Percentiles rank a stretch among this genome's conserved stretches.
Evolutionary conservation across 768 basidiomycete genomes (phyloP).

Genomic region (Fistulinella prunicolor): DNA sequence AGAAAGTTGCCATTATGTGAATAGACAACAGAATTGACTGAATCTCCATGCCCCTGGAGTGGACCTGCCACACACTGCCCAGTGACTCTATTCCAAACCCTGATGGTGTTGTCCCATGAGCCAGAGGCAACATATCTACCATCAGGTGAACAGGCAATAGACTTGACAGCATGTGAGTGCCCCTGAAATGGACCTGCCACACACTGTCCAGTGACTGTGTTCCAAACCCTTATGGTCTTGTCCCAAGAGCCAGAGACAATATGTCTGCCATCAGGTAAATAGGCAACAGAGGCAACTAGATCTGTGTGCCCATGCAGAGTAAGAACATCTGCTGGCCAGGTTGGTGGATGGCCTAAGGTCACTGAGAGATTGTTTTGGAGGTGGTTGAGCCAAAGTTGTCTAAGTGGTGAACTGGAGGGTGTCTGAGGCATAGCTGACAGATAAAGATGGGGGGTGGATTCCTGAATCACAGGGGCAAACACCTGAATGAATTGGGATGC

Average conservation of each 20-base stretch:
- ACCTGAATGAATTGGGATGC: neutral
- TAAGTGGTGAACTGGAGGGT: neutral
- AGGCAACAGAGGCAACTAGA: conserved; percentile 5
- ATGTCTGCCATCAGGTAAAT: conserved; percentile 16
- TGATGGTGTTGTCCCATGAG: conserved; percentile 23
- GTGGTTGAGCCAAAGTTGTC: neutral
- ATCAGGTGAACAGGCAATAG: conserved; percentile 19
- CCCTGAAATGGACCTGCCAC: neutral
- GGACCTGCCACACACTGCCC: conserved; percentile 19
- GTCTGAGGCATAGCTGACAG: neutral
- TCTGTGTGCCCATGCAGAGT: conserved; percentile 12
- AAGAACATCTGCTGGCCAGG: neutral
- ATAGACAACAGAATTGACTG: conserved; percentile 11
- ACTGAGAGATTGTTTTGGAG: neutral
- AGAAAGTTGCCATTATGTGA: conserved; percentile 18
- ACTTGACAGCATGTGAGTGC: neutral
- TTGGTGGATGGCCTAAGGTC: neutral
- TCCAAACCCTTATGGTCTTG: conserved; percentile 15
- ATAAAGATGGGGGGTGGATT: neutral
- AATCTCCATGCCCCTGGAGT: conserved; percentile 18
- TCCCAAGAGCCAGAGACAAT: conserved; percentile 19
- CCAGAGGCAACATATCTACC: conserved; percentile 13
- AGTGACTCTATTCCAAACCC: conserved; percentile 17
- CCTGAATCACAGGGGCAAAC: neutral
- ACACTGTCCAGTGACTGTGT: conserved; percentile 5